Percentiles rank a stretch among this genome's conserved stretches.
phyloP scores from a whole-genome alignment of 2,329 filamentous ascomycete species.

The Colletotrichum sp. region DNA sequence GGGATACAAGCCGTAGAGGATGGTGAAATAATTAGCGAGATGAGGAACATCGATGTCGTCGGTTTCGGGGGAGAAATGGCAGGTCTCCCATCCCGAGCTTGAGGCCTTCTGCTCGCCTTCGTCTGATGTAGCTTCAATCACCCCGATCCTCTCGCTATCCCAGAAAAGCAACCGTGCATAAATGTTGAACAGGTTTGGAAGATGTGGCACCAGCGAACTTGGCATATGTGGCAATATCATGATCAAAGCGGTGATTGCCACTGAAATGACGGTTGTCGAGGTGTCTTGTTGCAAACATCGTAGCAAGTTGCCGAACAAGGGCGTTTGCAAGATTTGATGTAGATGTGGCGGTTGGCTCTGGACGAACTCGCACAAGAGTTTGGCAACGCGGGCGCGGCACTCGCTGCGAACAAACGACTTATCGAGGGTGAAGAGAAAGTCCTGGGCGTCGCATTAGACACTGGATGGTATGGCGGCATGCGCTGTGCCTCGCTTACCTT shows the following conservation, averaged over 20 bases:
- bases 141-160: constrained; percentile 60
- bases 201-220: constrained; percentile 68
- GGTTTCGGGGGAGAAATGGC: constrained; percentile 64
- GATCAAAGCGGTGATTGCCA: constrained; percentile 75
- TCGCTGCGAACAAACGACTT: constrained; percentile 68
- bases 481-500: constrained; percentile 39
- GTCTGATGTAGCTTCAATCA: constrained; percentile 43
- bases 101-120: constrained; percentile 38
- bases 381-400: constrained; percentile 67
- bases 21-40: constrained; percentile 78
- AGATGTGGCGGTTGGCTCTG: constrained; percentile 81
- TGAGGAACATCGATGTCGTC: constrained; percentile 70
- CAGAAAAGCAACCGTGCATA: constrained; percentile 83
- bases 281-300: constrained; percentile 79
- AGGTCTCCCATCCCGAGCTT: constrained; percentile 66
- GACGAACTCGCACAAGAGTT: constrained; percentile 75
- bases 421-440: constrained; percentile 71
- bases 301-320: constrained; percentile 73
- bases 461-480: background rate
- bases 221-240: constrained; percentile 87
- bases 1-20: constrained; percentile 83
- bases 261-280: constrained; percentile 77
- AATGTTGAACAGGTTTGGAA: constrained; percentile 80
- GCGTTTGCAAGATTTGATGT: constrained; percentile 74
- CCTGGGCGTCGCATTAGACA: constrained; percentile 42